A percentile compares a stretch with the other conserved stretches of the same genome.
Evolutionary conservation across 2,329 filamentous ascomycete genomes (phyloP).

Genomic region (Penicillium sclerotiorum): DNA sequence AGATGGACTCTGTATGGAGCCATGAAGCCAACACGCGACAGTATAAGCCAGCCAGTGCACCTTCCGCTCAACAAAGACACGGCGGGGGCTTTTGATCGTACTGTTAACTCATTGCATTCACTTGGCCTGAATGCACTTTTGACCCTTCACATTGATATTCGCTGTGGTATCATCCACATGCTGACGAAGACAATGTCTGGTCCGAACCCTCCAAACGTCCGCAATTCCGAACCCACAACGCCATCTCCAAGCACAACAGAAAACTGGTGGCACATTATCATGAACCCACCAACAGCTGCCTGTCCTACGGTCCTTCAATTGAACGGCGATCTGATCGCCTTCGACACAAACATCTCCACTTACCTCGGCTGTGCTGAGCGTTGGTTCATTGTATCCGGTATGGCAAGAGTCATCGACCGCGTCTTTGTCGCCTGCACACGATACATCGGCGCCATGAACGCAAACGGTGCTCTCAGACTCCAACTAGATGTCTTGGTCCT

Average conservation of each 20-base stretch:
- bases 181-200: constrained; percentile 66
- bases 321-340: constrained; percentile 80
- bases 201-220: constrained; percentile 48
- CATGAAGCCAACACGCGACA: constrained; percentile 58
- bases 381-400: constrained; percentile 73
- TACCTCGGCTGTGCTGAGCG: constrained; percentile 73
- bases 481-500: constrained; percentile 91
- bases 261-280: constrained; percentile 57
- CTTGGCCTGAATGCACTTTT: constrained; percentile 78
- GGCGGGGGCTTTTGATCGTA: constrained; percentile 83
- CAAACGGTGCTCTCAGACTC: constrained; percentile 80
- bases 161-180: constrained; percentile 81
- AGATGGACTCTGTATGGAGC: constrained; percentile 83
- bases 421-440: constrained; percentile 74
- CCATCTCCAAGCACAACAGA: constrained; percentile 70
- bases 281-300: constrained; percentile 46
- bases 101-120: constrained; percentile 78
- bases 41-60: constrained; percentile 66
- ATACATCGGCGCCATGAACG: constrained; percentile 80
- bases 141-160: constrained; percentile 85
- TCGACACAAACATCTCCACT: constrained; percentile 77
- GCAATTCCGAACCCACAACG: constrained; percentile 43
- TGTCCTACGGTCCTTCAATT: constrained; percentile 74
- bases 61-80: constrained; percentile 87
- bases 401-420: constrained; percentile 76